Percentiles rank a stretch among this genome's conserved stretches.
Evolutionary conservation across 2,329 filamentous ascomycete genomes (phyloP).

Genomic region (Incumbomyces lentus): DNA sequence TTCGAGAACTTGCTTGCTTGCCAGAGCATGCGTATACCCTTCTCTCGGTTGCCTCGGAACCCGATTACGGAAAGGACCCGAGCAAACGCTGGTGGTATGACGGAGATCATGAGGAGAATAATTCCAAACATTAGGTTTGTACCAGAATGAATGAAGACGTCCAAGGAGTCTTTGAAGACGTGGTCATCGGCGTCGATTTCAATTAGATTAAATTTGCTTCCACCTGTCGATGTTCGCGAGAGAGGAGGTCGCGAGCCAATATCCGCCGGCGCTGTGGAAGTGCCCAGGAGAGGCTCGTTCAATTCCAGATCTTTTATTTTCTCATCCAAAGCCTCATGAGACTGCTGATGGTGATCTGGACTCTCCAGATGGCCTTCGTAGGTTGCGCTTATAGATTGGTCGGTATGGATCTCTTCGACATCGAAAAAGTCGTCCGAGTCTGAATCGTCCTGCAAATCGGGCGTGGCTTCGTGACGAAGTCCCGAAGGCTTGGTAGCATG

Average conservation of each 20-base stretch:
- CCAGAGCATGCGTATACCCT: conserved; percentile 81
- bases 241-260: conserved; percentile 3
- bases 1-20: conserved; percentile 75
- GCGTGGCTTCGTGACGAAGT: conserved; percentile 11
- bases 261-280: conserved; percentile 1
- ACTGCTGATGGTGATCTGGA: conserved; percentile 21
- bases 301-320: conserved; percentile 16
- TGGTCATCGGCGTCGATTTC: conserved; percentile 48
- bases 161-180: conserved; percentile 62
- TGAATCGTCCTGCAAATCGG: background rate
- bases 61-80: conserved; percentile 78
- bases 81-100: conserved; percentile 86
- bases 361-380: conserved; percentile 39
- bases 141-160: conserved; percentile 81
- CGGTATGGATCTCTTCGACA: conserved; percentile 40
- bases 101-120: conserved; percentile 74
- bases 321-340: conserved; percentile 14
- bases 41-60: conserved; percentile 76
- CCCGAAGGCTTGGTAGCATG: conserved; percentile 14
- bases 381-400: conserved; percentile 35
- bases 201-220: conserved; percentile 23
- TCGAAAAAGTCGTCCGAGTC: conserved; percentile 43
- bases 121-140: conserved; percentile 84
- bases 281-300: conserved; percentile 3
- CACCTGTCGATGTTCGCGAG: conserved; percentile 11